Evolutionary conservation across 352 stramenopile species (phyloP).

Genomic region (Globisporangium yorkense): DNA sequence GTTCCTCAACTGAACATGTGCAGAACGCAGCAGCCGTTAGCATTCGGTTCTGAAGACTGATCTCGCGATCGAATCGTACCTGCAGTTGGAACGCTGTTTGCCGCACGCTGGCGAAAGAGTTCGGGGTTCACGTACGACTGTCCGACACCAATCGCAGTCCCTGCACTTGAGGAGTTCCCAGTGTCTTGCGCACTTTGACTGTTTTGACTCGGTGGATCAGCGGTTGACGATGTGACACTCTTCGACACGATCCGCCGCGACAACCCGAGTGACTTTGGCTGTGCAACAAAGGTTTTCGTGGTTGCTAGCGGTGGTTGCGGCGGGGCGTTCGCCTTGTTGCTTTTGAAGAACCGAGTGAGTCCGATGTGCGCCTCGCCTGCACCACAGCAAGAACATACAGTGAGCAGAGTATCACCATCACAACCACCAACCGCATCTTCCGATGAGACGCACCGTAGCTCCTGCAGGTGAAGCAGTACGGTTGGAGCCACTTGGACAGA

Average conservation of each 20-base stretch:
- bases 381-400: background rate
- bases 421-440: background rate
- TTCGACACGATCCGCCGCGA: constrained; percentile 23
- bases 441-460: constrained; percentile 47
- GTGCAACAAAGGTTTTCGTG: constrained; percentile 17
- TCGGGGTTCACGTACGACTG: constrained; percentile 79
- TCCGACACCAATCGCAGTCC: constrained; percentile 59
- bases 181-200: constrained; percentile 2
- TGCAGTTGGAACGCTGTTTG: constrained; percentile 5
- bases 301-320: constrained; percentile 4
- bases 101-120: constrained; percentile 31
- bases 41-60: background rate
- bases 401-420: background rate
- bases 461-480: constrained; percentile 56
- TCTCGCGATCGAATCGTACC: constrained; percentile 10
- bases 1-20: background rate
- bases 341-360: constrained; percentile 80
- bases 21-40: background rate
- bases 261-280: constrained; percentile 35
- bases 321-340: constrained; percentile 45
- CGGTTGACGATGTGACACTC: background rate
- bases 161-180: background rate
- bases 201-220: constrained; percentile 5
- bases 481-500: constrained; percentile 95
- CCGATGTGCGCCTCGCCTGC: constrained; percentile 79